Percentiles rank a stretch among this genome's conserved stretches.
phyloP scores from a whole-genome alignment of 169 alveolate species.

The Neospora caninum region DNA sequence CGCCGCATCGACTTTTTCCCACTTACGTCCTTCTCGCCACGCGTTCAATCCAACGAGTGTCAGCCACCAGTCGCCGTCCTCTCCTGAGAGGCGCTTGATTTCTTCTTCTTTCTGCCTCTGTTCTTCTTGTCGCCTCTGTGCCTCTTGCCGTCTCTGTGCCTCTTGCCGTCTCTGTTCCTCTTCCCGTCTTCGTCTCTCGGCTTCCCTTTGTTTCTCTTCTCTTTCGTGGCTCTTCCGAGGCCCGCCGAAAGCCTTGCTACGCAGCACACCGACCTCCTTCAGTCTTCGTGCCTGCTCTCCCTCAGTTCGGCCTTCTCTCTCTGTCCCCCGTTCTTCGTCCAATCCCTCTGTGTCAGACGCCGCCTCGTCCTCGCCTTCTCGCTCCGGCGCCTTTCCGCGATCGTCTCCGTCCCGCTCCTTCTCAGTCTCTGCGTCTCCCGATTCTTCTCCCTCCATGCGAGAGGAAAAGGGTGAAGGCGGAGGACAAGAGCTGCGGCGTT shows the following conservation, averaged over 20 bases:
- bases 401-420: neutral
- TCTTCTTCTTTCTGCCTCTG: neutral
- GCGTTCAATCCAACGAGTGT: neutral
- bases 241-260: too few species aligned
- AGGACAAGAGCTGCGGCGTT: too few species aligned
- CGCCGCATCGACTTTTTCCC: neutral
- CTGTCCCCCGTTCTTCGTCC: neutral
- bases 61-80: neutral
- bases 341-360: conserved; percentile 3
- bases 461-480: too few species aligned
- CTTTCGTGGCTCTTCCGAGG: neutral
- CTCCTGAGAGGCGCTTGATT: neutral
- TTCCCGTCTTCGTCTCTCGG: too few species aligned
- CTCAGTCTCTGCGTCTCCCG: too few species aligned
- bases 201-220: neutral
- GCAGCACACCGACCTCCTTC: too few species aligned
- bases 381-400: neutral
- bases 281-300: neutral
- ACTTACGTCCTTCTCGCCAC: neutral
- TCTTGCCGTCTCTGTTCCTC: conserved; percentile 17
- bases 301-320: neutral
- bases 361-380: neutral
- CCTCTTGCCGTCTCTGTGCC: neutral
- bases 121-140: neutral
- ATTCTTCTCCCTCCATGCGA: too few species aligned